A percentile compares a stretch with the other conserved stretches of the same genome.
Conservation (phyloP, 148 eudicot genomes). For the Amaranthus cruentus region DNA sequence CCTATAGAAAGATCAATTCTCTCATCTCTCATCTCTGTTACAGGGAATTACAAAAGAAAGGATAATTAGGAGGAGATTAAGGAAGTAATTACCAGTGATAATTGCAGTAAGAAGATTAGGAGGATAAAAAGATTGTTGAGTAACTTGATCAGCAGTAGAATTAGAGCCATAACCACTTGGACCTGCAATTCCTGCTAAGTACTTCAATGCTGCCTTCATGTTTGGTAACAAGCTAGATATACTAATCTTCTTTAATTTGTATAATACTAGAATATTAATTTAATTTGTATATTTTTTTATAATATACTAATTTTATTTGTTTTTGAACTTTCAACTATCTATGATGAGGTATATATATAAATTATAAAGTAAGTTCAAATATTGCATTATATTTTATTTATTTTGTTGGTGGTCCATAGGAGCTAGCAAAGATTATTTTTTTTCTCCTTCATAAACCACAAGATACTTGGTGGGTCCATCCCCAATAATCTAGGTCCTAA, state of each 20-base stretch:
- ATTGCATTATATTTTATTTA: not conserved
- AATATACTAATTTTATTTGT: conserved; percentile 5
- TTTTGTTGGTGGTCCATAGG: conserved; percentile 21
- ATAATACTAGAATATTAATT: no score
- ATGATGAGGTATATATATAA: conserved; percentile 10
- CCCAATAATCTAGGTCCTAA: conserved; percentile 19
- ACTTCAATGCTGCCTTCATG: conserved; percentile 73
- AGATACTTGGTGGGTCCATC: conserved; percentile 20
- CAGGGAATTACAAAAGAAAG: no score
- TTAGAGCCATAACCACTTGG: conserved; percentile 92
- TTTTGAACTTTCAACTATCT: conserved; percentile 6
- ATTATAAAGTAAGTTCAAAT: not conserved
- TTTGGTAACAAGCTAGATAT: not conserved
- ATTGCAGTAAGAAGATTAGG: conserved; percentile 66
- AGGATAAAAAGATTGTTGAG: conserved; percentile 36
- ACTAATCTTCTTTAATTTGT: no score
- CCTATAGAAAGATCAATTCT: no score
- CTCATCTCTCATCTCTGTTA: no score
- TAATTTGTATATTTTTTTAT: no score
- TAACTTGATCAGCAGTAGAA: conserved; percentile 79
- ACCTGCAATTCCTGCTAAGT: conserved; percentile 76
- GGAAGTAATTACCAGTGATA: conserved; percentile 55
- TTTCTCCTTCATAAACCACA: conserved; percentile 19
- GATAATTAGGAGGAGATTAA: no score
- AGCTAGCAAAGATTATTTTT: conserved; percentile 7